Evolutionary conservation across 2,329 filamentous ascomycete species (phyloP), one percentile per base, ranked within the genome.

Genomic region (Calonectria fujianensis): DNA sequence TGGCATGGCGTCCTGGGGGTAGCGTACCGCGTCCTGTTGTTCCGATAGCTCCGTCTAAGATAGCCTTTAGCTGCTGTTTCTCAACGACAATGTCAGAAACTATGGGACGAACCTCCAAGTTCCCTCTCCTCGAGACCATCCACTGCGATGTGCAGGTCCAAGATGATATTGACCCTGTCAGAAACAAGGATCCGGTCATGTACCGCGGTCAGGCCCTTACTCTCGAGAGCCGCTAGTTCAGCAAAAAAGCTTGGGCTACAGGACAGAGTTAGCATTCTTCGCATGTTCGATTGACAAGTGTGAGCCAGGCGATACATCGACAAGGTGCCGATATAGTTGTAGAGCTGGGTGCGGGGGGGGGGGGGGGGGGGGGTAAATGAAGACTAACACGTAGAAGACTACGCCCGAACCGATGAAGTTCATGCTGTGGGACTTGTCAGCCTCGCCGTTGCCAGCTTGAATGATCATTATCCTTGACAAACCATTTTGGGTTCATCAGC

Each of bases 341-440:
- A 32, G 32, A 68, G 66, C 57, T 69, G 54, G 69, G 73, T 59
- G 70, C 71, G 51, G 51, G 9, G 65, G 68, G 59, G 54, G 69
- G 73, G 59, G 70, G 70, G 51, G 51, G 9, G 65, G 68, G 59
- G 73, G 52, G 71, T 52, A 70, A 73, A 52, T 71, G 73, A 79
- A 78, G 59, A 81, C 80, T 70, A 75, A 80, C 79, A 94, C 89
- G 84, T 95, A 91, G 78, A 95, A 92, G 74, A 94, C 91, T 51
- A 91, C 89, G 61, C 89, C 93, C 64, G 92, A 93, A 74, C 94
- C 94, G 82, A 96, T 93, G 72, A 96, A 87, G 86, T 96, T 96
- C 80, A 91, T 89, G 83, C 76, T 75, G 73, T 69, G 48, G 61
- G 41, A 57, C 91, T 75, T 69, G 66, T 77, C 54, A 76, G 64